Base-by-base conservation (phyloP, 169 alveolate species). In the Cryptosporidium xiaoi region DNA sequence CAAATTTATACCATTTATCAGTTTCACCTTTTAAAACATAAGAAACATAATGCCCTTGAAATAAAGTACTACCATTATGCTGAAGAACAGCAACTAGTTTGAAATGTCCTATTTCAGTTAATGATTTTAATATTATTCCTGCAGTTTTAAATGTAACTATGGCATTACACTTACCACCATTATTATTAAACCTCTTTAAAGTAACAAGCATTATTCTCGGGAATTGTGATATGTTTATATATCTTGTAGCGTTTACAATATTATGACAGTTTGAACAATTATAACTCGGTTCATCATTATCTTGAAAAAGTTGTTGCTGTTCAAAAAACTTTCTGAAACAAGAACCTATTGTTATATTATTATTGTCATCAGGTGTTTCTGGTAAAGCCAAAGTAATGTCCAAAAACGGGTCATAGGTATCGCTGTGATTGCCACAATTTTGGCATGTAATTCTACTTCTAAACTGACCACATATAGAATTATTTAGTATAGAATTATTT, bases 251-350 rank as follows among this genome's bases (percentile, higher is more conserved):
- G 18, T 62, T 77, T 5, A 77, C 85, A 29, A 77, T 2, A 0
- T 36, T 62, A 51, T 58, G 58, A 20, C 85, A 77, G 18, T 50
- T 40, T 7, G 85, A 77, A 60, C 85, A 77, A 29, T 77, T 77
- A 36, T 77, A 77, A 60, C 33, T 77, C 7, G 87, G 71, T 36
- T 56, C 65, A n/a, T 77, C 87, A 60, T 77, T 77, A 24, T 77
- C 87, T 2, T 77, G 87, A 24, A 60, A 62, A 16, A 77, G 60
- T 8, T 44, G 24, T 33, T 77, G 87, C 18, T 77, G 65, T 53
- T 77, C 87, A 77, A 77, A 77, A 31, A 77, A 77, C 64, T 77
- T 77, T n/a, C 87, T 58, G 51, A 77, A 77, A 15, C 87, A 77
- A 77, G 87, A 77, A 20, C 87, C 87, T 16, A 77, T 77, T 8